These are phyloP conservation scores for Globisporangium mamillatum DNA, from an alignment of 352 stramenopile genomes.

Conservation along the genomic window DNA sequence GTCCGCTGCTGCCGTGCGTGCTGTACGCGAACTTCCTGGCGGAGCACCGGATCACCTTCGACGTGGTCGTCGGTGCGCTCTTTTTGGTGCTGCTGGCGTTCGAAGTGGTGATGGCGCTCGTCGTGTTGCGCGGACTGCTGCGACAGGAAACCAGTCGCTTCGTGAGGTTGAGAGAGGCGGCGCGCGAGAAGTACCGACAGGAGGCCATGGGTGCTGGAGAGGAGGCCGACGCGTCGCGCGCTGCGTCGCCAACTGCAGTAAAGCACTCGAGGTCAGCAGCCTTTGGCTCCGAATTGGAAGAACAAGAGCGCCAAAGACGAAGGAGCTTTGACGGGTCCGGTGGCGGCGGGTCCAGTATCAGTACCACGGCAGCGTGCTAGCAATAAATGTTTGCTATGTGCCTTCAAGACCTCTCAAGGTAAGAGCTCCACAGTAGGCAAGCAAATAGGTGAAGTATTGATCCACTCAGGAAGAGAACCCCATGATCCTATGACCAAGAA, in stretches of 20 bases:
- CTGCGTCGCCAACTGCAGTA: neutral
- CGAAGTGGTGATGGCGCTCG: conserved; percentile 33
- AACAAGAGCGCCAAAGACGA: neutral
- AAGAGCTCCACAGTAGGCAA: too few relatives aligned
- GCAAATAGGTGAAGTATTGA: too few relatives aligned
- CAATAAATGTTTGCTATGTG: neutral
- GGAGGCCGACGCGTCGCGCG: neutral
- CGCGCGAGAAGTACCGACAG: conserved; percentile 16
- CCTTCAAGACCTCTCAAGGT: too few relatives aligned
- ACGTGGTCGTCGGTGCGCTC: conserved; percentile 32
- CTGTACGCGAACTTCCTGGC: conserved; percentile 54
- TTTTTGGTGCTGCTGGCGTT: conserved; percentile 38
- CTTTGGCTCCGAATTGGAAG: neutral
- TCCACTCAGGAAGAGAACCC: too few relatives aligned
- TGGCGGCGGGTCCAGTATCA: neutral
- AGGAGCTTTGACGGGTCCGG: neutral
- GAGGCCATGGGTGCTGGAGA: neutral
- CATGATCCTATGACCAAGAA: neutral
- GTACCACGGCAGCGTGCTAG: neutral
- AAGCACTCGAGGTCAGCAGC: neutral
- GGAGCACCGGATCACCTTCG: conserved; percentile 49
- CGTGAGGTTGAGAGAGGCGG: conserved; percentile 43
- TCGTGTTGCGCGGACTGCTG: conserved; percentile 53
- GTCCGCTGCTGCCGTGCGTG: conserved; percentile 50
- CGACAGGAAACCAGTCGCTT: conserved; percentile 59